Percentiles rank a stretch among this genome's conserved stretches.
Evolutionary conservation across 2,329 filamentous ascomycete species (phyloP).

Genomic region (Calonectria montana): DNA sequence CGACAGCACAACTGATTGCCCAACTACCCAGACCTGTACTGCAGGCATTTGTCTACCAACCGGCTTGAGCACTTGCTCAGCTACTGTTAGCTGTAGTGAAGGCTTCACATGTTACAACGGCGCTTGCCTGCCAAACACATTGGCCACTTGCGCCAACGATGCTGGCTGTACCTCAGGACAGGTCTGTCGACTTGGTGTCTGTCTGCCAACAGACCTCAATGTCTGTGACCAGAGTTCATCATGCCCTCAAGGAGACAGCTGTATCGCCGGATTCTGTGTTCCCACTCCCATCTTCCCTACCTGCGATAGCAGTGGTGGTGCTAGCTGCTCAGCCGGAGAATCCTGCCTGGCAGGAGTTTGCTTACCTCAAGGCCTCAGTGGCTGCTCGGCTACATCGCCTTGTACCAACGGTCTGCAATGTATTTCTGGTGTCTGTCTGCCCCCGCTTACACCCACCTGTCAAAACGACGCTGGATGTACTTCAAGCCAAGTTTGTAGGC

Average conservation of each 20-base stretch:
- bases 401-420: neutral
- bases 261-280: constrained; percentile 6
- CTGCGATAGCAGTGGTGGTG: neutral
- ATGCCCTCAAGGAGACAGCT: neutral
- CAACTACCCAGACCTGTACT: neutral
- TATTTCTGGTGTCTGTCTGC: constrained; percentile 7
- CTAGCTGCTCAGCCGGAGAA: neutral
- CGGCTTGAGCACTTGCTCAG: neutral
- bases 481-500: neutral
- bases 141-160: neutral
- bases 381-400: neutral
- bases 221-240: neutral
- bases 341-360: constrained; percentile 3
- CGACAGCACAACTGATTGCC: neutral
- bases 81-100: neutral
- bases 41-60: neutral
- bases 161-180: neutral
- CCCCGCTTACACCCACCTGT: neutral
- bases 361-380: neutral
- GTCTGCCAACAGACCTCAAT: neutral
- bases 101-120: neutral
- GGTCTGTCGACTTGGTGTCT: neutral
- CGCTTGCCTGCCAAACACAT: neutral
- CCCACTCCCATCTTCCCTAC: neutral
- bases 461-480: neutral